Percentiles rank a stretch among this genome's conserved stretches.
phyloP scores from a whole-genome alignment of 2,329 filamentous ascomycete genomes.

The Diaporthe nobilis region DNA sequence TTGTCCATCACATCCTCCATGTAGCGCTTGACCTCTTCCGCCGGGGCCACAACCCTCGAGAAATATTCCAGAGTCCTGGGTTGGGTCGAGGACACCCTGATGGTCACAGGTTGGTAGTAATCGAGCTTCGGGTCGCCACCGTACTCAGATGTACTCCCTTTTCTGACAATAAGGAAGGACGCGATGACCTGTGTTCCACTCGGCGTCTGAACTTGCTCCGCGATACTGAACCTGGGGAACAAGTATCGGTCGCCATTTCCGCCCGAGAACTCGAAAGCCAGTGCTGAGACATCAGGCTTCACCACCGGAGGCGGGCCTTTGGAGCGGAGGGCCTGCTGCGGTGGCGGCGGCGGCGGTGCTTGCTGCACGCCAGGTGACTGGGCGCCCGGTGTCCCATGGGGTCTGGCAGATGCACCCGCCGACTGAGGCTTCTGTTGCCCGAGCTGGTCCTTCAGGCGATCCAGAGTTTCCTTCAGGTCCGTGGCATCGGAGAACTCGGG shows the following conservation, averaged over 20 bases:
- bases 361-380: conserved; percentile 32
- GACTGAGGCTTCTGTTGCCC: conserved; percentile 50
- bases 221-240: conserved; percentile 83
- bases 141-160: conserved; percentile 76
- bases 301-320: conserved; percentile 69
- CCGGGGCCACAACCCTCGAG: conserved; percentile 72
- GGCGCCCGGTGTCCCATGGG: conserved; percentile 42
- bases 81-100: conserved; percentile 69
- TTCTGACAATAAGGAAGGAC: conserved; percentile 83
- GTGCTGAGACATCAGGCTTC: conserved; percentile 74
- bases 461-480: conserved; percentile 67
- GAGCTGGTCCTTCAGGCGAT: conserved; percentile 61
- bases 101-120: conserved; percentile 82
- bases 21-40: conserved; percentile 74
- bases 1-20: conserved; percentile 81
- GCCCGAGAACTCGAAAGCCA: conserved; percentile 77
- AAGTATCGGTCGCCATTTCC: conserved; percentile 81
- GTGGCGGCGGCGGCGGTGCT: conserved; percentile 43
- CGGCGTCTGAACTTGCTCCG: conserved; percentile 73
- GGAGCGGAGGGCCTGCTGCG: conserved; percentile 70
- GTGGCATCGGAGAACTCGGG: conserved; percentile 66
- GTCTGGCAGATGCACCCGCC: conserved; percentile 42
- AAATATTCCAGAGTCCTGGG: conserved; percentile 73
- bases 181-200: conserved; percentile 75
- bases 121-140: conserved; percentile 74